Conservation (phyloP, 192 early-diverging fungal species). For the Entophlyctis luteolus region DNA sequence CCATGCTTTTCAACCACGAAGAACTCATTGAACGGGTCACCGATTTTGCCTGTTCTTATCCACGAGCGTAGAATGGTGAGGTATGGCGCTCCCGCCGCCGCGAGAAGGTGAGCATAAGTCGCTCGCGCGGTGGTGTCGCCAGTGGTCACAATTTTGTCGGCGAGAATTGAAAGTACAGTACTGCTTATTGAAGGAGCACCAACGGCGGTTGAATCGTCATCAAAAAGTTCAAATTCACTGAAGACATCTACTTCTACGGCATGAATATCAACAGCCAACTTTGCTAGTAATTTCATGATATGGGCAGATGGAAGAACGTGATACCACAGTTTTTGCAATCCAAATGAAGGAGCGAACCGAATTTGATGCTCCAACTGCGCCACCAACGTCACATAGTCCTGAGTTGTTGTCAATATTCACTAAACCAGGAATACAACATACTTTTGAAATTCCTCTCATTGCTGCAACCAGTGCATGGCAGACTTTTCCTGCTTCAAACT, state of each 20-base stretch:
- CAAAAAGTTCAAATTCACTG: slow-evolving; percentile 30
- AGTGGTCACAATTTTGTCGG: slow-evolving; percentile 61
- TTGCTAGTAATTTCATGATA: slow-evolving; percentile 51
- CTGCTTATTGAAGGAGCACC: slow-evolving; percentile 63
- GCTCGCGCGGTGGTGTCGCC: slow-evolving; percentile 63
- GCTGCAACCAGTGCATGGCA: slow-evolving; percentile 88
- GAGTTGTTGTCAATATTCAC: background rate
- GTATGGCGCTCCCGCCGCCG: slow-evolving; percentile 76
- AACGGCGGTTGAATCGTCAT: slow-evolving; percentile 23
- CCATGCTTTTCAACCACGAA: slow-evolving; percentile 72
- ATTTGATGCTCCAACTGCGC: slow-evolving; percentile 86
- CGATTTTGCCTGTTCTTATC: slow-evolving; percentile 86
- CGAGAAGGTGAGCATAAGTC: slow-evolving; percentile 75
- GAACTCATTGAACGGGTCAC: slow-evolving; percentile 81
- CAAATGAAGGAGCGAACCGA: slow-evolving; percentile 65
- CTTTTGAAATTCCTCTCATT: slow-evolving; percentile 68
- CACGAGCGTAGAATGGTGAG: slow-evolving; percentile 77
- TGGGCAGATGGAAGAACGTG: slow-evolving; percentile 75
- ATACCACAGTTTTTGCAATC: slow-evolving; percentile 89
- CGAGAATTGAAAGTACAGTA: slow-evolving; percentile 70
- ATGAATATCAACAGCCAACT: slow-evolving; percentile 46
- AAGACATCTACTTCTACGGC: slow-evolving; percentile 27
- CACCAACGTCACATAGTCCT: slow-evolving; percentile 80
- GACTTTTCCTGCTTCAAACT: slow-evolving; percentile 78
- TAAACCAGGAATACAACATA: slow-evolving; percentile 28